Conservation (phyloP, 768 basidiomycete genomes). For the Cytidiella melzeri region DNA sequence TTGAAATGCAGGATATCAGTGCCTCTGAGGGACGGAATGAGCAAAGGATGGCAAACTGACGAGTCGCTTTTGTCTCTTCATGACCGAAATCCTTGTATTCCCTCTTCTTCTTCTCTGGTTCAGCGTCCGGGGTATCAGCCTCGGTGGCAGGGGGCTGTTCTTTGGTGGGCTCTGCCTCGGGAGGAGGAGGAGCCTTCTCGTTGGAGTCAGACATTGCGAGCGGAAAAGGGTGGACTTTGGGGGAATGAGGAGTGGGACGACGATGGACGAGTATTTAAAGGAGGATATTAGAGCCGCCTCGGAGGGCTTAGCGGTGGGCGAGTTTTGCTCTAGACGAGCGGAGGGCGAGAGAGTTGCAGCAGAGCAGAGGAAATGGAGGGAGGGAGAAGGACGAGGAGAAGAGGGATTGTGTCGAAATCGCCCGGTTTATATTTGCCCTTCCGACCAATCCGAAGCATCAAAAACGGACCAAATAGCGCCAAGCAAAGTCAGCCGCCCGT, state of each 20-base stretch:
- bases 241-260: constrained; percentile 18
- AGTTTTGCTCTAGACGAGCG: neutral
- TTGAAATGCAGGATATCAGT: constrained; percentile 9
- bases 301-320: neutral
- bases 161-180: constrained; percentile 32
- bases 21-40: constrained; percentile 6
- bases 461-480: neutral
- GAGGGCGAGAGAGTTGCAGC: neutral
- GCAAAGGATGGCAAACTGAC: constrained; percentile 37
- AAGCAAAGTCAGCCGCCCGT: too few species aligned
- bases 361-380: neutral
- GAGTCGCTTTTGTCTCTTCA: constrained; percentile 55
- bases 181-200: constrained; percentile 66
- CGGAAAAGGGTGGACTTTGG: constrained; percentile 15
- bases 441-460: neutral
- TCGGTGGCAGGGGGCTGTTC: constrained; percentile 26
- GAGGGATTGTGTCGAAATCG: neutral
- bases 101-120: constrained; percentile 52
- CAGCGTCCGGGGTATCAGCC: constrained; percentile 21
- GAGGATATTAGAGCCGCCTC: neutral
- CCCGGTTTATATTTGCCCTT: neutral
- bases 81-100: constrained; percentile 87
- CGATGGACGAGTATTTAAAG: neutral
- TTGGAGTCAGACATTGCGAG: constrained; percentile 35
- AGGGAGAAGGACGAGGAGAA: neutral